Evolutionary conservation across 129 eudicot species (phyloP).

Genomic region (Dittrichia graveolens): DNA sequence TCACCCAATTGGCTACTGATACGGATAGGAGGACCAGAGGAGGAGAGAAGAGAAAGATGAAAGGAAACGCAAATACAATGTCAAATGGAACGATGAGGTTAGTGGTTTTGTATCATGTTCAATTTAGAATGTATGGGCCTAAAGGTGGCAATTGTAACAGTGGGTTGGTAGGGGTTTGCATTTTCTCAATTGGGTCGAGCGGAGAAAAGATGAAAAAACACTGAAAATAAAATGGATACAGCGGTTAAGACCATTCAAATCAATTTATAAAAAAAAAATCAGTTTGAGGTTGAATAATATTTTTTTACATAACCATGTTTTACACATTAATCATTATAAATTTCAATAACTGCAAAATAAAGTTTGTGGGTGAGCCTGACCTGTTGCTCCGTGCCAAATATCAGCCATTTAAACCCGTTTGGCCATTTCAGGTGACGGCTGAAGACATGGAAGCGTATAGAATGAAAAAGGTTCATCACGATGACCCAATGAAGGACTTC

Average conservation of each 20-base stretch:
- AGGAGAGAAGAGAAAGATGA: constrained; percentile 75
- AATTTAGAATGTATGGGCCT: too few species aligned
- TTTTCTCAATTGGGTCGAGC: too few species aligned
- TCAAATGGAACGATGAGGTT: constrained; percentile 73
- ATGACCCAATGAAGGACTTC: constrained; percentile 82
- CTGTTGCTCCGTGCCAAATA: not conserved
- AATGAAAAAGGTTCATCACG: constrained; percentile 73
- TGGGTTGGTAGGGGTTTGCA: too few species aligned
- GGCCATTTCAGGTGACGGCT: constrained; percentile 47
- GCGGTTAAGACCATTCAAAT: too few species aligned
- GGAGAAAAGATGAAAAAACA: too few species aligned
- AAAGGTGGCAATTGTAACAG: too few species aligned
- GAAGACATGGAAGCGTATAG: constrained; percentile 88
- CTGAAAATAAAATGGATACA: too few species aligned
- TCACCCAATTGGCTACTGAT: not conserved
- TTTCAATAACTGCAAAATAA: not conserved
- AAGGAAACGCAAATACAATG: constrained; percentile 72
- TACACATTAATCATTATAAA: too few species aligned
- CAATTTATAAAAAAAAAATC: not conserved
- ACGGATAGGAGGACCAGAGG: constrained; percentile 74
- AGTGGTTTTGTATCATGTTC: not conserved
- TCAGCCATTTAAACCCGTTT: not conserved
- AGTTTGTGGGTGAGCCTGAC: not conserved
- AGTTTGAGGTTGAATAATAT: not conserved
- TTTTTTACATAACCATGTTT: not conserved